Evolutionary conservation across 768 basidiomycete species (phyloP), one percentile per base, ranked within the genome.

Genomic region (Termitomyces sp.): DNA sequence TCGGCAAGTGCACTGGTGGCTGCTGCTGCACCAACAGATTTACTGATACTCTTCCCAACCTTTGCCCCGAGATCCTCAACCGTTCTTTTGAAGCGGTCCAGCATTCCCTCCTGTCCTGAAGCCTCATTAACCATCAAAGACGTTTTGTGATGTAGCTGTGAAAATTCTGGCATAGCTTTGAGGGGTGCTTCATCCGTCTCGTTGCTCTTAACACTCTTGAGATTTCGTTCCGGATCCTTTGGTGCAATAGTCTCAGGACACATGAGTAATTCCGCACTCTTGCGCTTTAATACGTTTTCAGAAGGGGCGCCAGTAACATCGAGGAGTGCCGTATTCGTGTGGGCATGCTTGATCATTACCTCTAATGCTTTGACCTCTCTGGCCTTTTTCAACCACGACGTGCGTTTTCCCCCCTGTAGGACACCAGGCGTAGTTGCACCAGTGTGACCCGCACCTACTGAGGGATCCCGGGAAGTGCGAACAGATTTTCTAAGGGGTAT

Each of bases 301-400:
- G 57, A 6, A 20, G 61, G 47, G 20, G 54, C 64, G 7, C 61
- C 55, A 22, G 63, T 63, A 9, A 63, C 52, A 27, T 63, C 52
- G 24, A 63, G 61, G 6, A 56, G 64, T 24, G 61, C 34, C 36
- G 60, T 42, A 61, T 36, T 68, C 22, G 59, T 39, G 61, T 39
- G 68, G 24, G 67, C 56, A 54, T 76, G 80, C 68, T 72, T 81
- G 58, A 64, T 65, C 12, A 74, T 74, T n/a, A 74, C 76, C 66
- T 90, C 90, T 66, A 84, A 72, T 18, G 87, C 87, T 62, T 87
- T 88, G 27, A 79, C 85, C 66, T 89, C 88, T 37, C 89, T 78
- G 15, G 86, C 91, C 65, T 89, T 90, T 71, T 82, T 83, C 55
- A 93, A 70, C 91, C 91, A 92, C 3, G 91, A 92, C 9, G 88